A percentile compares a stretch with the other conserved stretches of the same genome.
Evolutionary conservation across 2,329 filamentous ascomycete species (phyloP).

Genomic region (Colletotrichum sp.): DNA sequence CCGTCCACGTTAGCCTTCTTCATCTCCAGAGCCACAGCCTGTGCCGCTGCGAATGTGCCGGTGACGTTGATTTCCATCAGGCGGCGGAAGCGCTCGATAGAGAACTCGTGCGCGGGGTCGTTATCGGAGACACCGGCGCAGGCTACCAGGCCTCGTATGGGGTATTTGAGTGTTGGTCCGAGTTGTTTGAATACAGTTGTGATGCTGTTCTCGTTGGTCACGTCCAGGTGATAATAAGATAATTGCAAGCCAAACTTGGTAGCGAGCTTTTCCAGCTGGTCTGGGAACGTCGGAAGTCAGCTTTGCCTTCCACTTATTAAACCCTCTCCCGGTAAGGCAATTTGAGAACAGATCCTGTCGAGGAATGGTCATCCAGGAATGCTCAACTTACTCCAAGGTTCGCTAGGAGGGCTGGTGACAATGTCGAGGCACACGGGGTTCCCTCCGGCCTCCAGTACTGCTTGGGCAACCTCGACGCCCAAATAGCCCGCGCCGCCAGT

Average conservation of each 20-base stretch:
- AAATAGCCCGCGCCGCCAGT: conserved; percentile 30
- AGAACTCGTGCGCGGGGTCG: conserved; percentile 29
- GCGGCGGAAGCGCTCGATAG: conserved; percentile 24
- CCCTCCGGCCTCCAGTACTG: conserved; percentile 35
- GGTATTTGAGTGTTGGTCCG: conserved; percentile 23
- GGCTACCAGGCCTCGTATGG: conserved; percentile 33
- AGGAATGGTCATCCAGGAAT: not conserved
- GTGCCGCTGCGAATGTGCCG: conserved; percentile 52
- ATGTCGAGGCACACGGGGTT: conserved; percentile 36
- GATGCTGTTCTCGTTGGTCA: conserved; percentile 24
- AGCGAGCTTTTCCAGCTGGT: not conserved
- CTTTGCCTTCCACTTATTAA: not conserved
- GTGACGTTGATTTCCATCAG: conserved; percentile 49
- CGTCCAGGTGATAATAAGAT: conserved; percentile 26
- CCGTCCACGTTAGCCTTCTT: conserved; percentile 39
- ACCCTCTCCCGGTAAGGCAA: not conserved
- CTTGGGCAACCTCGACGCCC: conserved; percentile 22
- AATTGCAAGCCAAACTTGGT: conserved; percentile 11
- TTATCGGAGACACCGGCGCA: conserved; percentile 35
- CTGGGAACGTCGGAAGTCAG: not conserved
- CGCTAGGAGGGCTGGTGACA: conserved; percentile 8
- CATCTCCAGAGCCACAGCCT: conserved; percentile 52
- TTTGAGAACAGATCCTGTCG: not conserved
- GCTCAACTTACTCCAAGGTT: conserved; percentile 23
- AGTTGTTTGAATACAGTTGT: conserved; percentile 22